phyloP scores from a whole-genome alignment of 179 eudicot genomes.

The Monotropa hypopitys region DNA sequence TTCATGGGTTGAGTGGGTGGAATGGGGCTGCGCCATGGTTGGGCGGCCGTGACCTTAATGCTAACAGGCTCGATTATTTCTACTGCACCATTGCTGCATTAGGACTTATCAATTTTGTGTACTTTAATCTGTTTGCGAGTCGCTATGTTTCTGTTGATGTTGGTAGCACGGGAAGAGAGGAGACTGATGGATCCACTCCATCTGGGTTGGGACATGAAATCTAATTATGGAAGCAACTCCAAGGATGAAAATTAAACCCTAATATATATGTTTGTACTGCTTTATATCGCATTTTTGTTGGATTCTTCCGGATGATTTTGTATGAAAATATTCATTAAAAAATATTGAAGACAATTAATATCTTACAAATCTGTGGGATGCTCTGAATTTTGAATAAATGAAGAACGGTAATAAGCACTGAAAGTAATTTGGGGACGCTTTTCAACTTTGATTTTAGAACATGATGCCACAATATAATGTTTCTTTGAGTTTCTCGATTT shows the following conservation, averaged over 20 bases:
- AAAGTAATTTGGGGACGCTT: too few species aligned
- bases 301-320: too few species aligned
- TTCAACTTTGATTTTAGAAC: too few species aligned
- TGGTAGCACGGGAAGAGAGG: neutral
- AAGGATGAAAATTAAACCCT: neutral
- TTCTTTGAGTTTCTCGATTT: too few species aligned
- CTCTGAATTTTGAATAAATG: too few species aligned
- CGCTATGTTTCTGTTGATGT: slow-evolving; percentile 21
- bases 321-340: too few species aligned
- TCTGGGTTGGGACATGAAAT: neutral
- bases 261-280: too few species aligned
- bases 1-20: slow-evolving; percentile 19
- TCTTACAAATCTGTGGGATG: too few species aligned
- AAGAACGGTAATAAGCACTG: too few species aligned
- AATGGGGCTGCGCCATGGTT: slow-evolving; percentile 35
- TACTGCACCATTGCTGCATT: slow-evolving; percentile 37
- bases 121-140: slow-evolving; percentile 38
- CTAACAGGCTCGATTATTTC: slow-evolving; percentile 42
- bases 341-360: too few species aligned
- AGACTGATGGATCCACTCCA: neutral
- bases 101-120: slow-evolving; percentile 32
- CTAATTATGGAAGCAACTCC: neutral
- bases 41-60: slow-evolving; percentile 63
- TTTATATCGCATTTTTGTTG: too few species aligned
- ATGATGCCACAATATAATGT: too few species aligned